Percentiles rank a stretch among this genome's conserved stretches.
Conservation (phyloP, 169 alveolate species). For the Cryptosporidium canis region DNA sequence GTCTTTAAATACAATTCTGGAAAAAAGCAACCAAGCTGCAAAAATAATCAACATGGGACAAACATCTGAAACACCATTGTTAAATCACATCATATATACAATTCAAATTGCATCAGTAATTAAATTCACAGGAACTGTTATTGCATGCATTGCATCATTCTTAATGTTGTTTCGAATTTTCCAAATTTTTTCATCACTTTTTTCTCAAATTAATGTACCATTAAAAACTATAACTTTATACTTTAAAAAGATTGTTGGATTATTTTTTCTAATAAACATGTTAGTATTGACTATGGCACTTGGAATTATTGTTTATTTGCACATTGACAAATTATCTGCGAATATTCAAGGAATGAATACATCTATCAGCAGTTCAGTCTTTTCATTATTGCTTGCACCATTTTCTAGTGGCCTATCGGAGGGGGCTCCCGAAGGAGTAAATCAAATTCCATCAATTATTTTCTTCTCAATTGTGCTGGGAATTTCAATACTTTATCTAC, state of each 20-base stretch:
- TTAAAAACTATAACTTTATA: constrained; percentile 30
- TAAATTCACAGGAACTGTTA: constrained; percentile 9
- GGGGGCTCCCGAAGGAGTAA: not conserved
- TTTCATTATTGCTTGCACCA: constrained; percentile 40
- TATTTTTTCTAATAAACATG: constrained; percentile 20
- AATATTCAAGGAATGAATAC: constrained; percentile 8
- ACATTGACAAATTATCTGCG: constrained; percentile 22
- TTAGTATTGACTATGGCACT: constrained; percentile 33
- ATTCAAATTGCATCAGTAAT: constrained; percentile 43
- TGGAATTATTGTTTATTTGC: constrained; percentile 25
- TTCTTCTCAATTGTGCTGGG: constrained; percentile 29
- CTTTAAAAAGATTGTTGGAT: constrained; percentile 39
- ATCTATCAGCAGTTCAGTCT: constrained; percentile 17
- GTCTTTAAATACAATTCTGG: constrained; percentile 1
- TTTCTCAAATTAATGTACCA: constrained; percentile 45
- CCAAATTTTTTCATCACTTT: constrained; percentile 57
- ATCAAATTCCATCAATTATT: not conserved
- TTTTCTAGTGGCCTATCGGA: not conserved
- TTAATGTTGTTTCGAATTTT: constrained; percentile 50
- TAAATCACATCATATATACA: constrained; percentile 22
- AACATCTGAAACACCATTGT: constrained; percentile 15
- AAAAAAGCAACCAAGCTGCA: constrained; percentile 23
- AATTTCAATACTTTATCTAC: not conserved
- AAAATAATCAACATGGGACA: not conserved
- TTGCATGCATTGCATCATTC: constrained; percentile 37